phyloP scores from a whole-genome alignment of 2,329 filamentous ascomycete genomes.

The Ceratocystis lukuohia region DNA sequence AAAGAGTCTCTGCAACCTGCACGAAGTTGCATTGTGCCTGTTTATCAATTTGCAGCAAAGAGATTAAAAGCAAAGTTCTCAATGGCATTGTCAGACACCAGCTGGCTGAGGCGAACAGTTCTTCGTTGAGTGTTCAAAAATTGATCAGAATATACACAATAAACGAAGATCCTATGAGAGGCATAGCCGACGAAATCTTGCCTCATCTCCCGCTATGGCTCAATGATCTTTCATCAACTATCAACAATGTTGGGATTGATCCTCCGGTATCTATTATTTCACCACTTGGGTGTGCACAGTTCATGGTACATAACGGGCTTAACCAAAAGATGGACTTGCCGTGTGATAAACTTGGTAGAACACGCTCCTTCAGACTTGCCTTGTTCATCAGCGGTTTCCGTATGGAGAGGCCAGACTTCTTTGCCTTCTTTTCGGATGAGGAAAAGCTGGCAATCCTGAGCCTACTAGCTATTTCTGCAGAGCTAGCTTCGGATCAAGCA shows the following conservation, averaged over 20 bases:
- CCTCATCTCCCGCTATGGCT: slow-evolving; percentile 51
- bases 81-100: background rate
- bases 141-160: slow-evolving; percentile 29
- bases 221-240: slow-evolving; percentile 38
- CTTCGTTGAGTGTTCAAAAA: background rate
- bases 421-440: background rate
- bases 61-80: background rate
- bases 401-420: background rate
- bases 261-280: slow-evolving; percentile 62
- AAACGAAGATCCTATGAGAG: background rate
- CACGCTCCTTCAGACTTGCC: slow-evolving; percentile 61
- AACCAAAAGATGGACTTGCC: slow-evolving; percentile 49
- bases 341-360: slow-evolving; percentile 56
- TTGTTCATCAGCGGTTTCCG: slow-evolving; percentile 33
- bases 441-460: slow-evolving; percentile 26
- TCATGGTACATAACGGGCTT: slow-evolving; percentile 53
- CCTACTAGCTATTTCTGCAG: slow-evolving; percentile 22
- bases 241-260: slow-evolving; percentile 40
- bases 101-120: background rate
- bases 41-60: background rate
- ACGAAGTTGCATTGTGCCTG: background rate
- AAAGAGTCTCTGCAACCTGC: background rate
- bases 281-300: slow-evolving; percentile 54
- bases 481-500: background rate
- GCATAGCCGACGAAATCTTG: slow-evolving; percentile 16